Evolutionary conservation across 2,329 filamentous ascomycete genomes (phyloP).

Genomic region (Botrytis fabae): DNA sequence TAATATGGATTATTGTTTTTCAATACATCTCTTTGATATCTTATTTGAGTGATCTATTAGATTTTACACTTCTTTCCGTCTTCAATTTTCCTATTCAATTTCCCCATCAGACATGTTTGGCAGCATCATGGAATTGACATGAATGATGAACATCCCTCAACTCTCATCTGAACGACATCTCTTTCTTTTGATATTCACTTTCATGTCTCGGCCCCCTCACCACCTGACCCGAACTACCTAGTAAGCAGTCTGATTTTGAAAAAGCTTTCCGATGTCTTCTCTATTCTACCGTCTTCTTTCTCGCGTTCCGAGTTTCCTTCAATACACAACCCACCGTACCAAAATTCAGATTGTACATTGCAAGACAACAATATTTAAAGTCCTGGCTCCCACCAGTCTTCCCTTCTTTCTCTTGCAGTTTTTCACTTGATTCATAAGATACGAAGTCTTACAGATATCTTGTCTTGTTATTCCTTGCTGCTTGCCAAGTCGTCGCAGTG

Average conservation of each 20-base stretch:
- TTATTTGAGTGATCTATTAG: not conserved
- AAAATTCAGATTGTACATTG: not conserved
- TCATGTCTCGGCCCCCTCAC: not conserved
- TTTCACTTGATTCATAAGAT: not conserved
- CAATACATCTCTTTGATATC: not conserved
- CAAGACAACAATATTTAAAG: not conserved
- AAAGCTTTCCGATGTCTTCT: not conserved
- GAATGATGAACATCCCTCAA: no score
- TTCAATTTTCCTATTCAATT: not conserved
- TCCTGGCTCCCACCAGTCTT: not conserved
- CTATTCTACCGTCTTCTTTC: not conserved
- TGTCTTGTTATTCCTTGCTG: not conserved
- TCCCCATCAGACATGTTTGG: not conserved
- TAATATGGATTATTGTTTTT: not conserved
- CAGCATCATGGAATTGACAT: not conserved
- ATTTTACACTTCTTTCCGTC: no score
- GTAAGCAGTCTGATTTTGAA: not conserved
- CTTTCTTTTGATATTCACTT: not conserved
- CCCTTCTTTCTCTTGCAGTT: not conserved
- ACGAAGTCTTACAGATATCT: not conserved
- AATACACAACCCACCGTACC: not conserved
- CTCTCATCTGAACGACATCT: not conserved
- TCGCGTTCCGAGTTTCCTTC: not conserved
- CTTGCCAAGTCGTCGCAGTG: not conserved
- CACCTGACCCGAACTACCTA: not conserved